Percentiles rank a stretch among this genome's conserved stretches.
These are phyloP conservation scores for Rhododendron molle DNA, from an alignment of 148 eudicot species.

Conservation along the genomic window DNA sequence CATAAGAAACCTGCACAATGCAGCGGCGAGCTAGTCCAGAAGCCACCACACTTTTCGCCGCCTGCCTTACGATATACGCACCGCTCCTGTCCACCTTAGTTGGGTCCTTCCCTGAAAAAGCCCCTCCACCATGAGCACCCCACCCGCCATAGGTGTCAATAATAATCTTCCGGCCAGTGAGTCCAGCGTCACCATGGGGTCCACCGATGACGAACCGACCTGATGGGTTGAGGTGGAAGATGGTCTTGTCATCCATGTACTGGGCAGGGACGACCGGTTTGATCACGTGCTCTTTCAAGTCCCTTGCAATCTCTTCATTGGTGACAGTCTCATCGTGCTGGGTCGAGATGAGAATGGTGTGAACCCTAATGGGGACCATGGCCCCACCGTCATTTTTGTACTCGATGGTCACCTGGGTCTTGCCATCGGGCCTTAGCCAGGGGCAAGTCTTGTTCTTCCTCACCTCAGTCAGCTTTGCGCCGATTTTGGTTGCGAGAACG, in stretches of 20 bases:
- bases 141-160: conserved; percentile 45
- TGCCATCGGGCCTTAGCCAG: conserved; percentile 48
- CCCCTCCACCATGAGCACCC: conserved; percentile 47
- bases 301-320: conserved; percentile 31
- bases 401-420: conserved; percentile 50
- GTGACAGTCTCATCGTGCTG: conserved; percentile 48
- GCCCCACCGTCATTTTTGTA: conserved; percentile 41
- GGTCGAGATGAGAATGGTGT: conserved; percentile 51
- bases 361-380: conserved; percentile 43
- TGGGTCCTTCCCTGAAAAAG: conserved; percentile 41
- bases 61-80: conserved; percentile 44
- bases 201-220: conserved; percentile 48
- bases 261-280: conserved; percentile 41
- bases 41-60: conserved; percentile 48
- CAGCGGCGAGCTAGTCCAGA: conserved; percentile 51
- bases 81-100: conserved; percentile 47
- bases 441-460: conserved; percentile 47
- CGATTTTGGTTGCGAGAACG: conserved; percentile 43
- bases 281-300: conserved; percentile 47
- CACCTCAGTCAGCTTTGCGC: conserved; percentile 47
- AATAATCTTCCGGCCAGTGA: conserved; percentile 42
- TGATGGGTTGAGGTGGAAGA: conserved; percentile 49
- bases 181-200: conserved; percentile 48
- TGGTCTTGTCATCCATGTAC: conserved; percentile 44
- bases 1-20: conserved; percentile 49